A percentile compares a stretch with the other conserved stretches of the same genome.
phyloP scores from a whole-genome alignment of 805 yeast species.

The Isabelozyma rhagii region DNA sequence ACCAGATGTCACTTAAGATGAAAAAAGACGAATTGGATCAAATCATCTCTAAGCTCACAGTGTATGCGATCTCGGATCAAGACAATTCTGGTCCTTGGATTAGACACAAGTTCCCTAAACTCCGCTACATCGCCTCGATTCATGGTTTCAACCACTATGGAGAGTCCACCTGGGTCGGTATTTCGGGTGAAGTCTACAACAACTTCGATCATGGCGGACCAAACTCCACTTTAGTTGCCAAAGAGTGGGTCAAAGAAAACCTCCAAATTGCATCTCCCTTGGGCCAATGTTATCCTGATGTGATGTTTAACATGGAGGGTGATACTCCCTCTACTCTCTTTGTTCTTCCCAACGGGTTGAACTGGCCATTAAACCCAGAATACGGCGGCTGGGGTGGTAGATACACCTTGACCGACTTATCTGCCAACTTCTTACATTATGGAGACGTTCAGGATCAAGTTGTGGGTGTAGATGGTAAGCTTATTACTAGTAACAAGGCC shows the following conservation, averaged over 20 bases:
- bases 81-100: slow-evolving; percentile 31
- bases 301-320: slow-evolving; percentile 24
- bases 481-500: slow-evolving; percentile 17
- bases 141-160: slow-evolving; percentile 26
- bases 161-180: slow-evolving; percentile 25
- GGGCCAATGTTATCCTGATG: slow-evolving; percentile 20
- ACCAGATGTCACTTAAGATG: slow-evolving; percentile 11
- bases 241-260: slow-evolving; percentile 19
- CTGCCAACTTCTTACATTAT: slow-evolving; percentile 13
- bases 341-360: slow-evolving; percentile 26
- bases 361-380: slow-evolving; percentile 21
- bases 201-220: slow-evolving; percentile 23
- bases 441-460: slow-evolving; percentile 20
- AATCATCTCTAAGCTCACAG: slow-evolving; percentile 13
- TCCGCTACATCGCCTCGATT: slow-evolving; percentile 20
- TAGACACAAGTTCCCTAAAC: slow-evolving; percentile 18
- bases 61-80: slow-evolving; percentile 29
- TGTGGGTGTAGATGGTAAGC: slow-evolving; percentile 12
- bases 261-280: slow-evolving; percentile 19
- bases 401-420: slow-evolving; percentile 15
- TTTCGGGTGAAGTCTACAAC: slow-evolving; percentile 20
- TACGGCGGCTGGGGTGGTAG: slow-evolving; percentile 37
- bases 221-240: slow-evolving; percentile 14
- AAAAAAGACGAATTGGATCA: slow-evolving; percentile 10
- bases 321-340: slow-evolving; percentile 25